Conservation (phyloP, 1,139 yeast genomes). For the Geotrichum candidum region DNA sequence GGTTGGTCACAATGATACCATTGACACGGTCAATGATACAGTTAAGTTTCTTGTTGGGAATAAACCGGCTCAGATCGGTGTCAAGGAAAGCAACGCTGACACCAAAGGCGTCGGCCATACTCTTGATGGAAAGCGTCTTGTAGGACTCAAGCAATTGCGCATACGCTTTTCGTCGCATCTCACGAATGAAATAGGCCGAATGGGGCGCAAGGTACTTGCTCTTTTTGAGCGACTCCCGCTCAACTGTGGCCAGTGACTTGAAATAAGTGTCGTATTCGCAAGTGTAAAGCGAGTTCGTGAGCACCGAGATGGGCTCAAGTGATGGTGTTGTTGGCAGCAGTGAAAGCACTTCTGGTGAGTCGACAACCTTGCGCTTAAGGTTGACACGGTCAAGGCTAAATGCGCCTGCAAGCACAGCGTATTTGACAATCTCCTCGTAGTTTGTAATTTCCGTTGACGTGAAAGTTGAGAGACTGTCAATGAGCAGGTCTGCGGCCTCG, state of each 20-base stretch:
- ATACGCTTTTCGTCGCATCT: constrained; percentile 92
- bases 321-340: constrained; percentile 65
- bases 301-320: constrained; percentile 73
- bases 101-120: constrained; percentile 93
- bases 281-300: constrained; percentile 82
- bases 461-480: constrained; percentile 90
- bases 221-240: constrained; percentile 64
- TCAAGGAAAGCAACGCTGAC: constrained; percentile 77
- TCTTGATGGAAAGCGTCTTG: constrained; percentile 78
- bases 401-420: constrained; percentile 82
- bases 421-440: constrained; percentile 85
- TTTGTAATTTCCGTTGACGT: constrained; percentile 90
- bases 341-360: constrained; percentile 88
- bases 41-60: constrained; percentile 87
- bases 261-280: constrained; percentile 83
- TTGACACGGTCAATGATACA: constrained; percentile 95
- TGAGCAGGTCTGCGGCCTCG: constrained; percentile 76
- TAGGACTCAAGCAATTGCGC: constrained; percentile 91
- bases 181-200: constrained; percentile 78
- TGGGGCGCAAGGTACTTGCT: constrained; percentile 76
- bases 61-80: constrained; percentile 68
- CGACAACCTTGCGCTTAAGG: constrained; percentile 76
- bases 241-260: constrained; percentile 69
- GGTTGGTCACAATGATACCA: constrained; percentile 90
- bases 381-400: constrained; percentile 78